Conservation (phyloP, 768 basidiomycete genomes). For the Kwoniella bestiolae region DNA sequence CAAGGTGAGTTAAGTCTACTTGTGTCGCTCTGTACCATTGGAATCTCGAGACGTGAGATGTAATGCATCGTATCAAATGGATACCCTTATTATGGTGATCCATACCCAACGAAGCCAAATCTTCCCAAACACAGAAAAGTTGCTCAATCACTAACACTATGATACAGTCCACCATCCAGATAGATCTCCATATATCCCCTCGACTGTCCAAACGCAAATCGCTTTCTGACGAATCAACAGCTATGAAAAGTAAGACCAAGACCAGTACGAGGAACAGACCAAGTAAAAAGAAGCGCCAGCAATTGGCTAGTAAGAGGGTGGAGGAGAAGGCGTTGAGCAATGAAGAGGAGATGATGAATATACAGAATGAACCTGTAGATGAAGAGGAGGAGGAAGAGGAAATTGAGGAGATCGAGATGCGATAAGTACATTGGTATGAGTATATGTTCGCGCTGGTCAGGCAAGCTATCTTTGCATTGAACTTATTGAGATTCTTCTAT, state of each 20-base stretch:
- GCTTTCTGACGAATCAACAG: background rate
- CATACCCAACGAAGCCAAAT: too few species aligned
- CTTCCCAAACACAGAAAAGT: too few species aligned
- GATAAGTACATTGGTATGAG: conserved; percentile 14
- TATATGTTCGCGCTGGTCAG: background rate
- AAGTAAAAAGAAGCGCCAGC: conserved; percentile 24
- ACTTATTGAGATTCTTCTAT: background rate
- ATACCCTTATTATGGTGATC: too few species aligned
- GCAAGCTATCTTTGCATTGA: background rate
- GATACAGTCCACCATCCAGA: conserved; percentile 32
- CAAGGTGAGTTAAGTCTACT: conserved; percentile 47
- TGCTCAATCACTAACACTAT: too few species aligned
- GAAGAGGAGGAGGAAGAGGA: conserved; percentile 23
- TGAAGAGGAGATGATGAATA: conserved; percentile 38
- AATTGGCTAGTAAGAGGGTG: conserved; percentile 7
- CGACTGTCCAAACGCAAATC: conserved; percentile 9
- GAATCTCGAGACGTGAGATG: too few species aligned
- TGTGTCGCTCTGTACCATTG: too few species aligned
- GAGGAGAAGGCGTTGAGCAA: background rate
- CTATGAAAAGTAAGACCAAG: background rate
- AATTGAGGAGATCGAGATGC: conserved; percentile 25
- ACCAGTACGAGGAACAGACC: conserved; percentile 28
- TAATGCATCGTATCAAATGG: too few species aligned
- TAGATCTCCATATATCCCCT: conserved; percentile 32
- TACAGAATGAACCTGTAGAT: background rate